Conservation (phyloP, 2,329 filamentous ascomycete species). For the Aureobasidium sp. region DNA sequence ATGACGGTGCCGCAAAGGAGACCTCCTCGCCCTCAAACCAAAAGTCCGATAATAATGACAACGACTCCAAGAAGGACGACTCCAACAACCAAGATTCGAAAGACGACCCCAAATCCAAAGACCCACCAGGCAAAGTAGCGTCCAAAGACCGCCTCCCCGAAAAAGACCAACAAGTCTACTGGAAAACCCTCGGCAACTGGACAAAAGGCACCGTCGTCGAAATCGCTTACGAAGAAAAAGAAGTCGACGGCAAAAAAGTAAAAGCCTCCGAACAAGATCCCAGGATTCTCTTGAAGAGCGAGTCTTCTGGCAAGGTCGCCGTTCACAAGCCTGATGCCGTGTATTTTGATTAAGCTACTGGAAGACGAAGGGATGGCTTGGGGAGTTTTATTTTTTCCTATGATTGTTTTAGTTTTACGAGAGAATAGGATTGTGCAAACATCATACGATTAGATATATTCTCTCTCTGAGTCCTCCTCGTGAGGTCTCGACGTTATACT, state of each 20-base stretch:
- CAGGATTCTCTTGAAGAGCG: conserved; percentile 36
- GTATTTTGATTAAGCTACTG: conserved; percentile 34
- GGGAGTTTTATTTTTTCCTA: too few relatives aligned
- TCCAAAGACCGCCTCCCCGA: conserved; percentile 33
- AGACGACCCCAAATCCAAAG: conserved; percentile 14
- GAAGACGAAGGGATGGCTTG: neutral
- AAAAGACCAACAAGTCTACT: conserved; percentile 37
- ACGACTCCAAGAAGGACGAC: too few relatives aligned
- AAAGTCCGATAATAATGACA: neutral
- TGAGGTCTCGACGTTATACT: too few relatives aligned
- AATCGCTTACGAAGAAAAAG: conserved; percentile 35
- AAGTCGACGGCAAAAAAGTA: conserved; percentile 36
- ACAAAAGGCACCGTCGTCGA: conserved; percentile 39
- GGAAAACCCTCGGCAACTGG: conserved; percentile 35
- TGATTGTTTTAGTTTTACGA: too few relatives aligned
- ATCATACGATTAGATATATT: too few relatives aligned
- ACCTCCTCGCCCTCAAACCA: conserved; percentile 1
- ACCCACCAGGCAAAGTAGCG: conserved; percentile 27
- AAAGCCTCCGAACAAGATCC: conserved; percentile 39
- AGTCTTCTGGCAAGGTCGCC: conserved; percentile 34
- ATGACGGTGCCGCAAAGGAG: conserved; percentile 22
- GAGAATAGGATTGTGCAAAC: too few relatives aligned
- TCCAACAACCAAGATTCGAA: conserved; percentile 14
- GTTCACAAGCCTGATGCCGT: conserved; percentile 40
- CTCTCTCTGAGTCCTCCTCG: too few relatives aligned